A percentile compares a stretch with the other conserved stretches of the same genome.
phyloP scores from a whole-genome alignment of 768 basidiomycete species.

The Russula virescens region DNA sequence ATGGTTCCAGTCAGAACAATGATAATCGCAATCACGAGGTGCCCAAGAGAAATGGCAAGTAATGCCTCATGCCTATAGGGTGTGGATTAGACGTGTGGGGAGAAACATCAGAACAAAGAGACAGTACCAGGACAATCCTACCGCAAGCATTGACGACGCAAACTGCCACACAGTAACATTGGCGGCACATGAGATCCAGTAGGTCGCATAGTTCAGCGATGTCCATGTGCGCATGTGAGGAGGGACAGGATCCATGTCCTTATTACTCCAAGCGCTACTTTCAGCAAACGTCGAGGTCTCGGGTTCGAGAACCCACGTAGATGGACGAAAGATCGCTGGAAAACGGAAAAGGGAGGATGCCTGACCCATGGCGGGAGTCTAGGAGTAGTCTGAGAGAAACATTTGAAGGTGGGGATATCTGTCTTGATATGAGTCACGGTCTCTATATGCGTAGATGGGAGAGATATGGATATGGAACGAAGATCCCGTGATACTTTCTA shows the following conservation, averaged over 20 bases:
- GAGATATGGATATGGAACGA: no score
- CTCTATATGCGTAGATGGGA: no score
- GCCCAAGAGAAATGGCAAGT: conserved; percentile 69
- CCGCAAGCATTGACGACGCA: conserved; percentile 67
- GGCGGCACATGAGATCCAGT: conserved; percentile 40
- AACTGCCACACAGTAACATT: conserved; percentile 44
- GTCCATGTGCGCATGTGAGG: conserved; percentile 57
- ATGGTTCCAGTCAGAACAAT: conserved; percentile 75
- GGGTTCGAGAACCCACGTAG: conserved; percentile 48
- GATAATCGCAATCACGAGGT: conserved; percentile 63
- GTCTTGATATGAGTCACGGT: background rate
- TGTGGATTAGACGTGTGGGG: background rate
- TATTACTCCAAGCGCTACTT: conserved; percentile 57
- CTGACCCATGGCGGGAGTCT: conserved; percentile 1
- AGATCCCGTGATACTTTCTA: no score
- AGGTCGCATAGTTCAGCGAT: conserved; percentile 58
- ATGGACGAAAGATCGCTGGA: conserved; percentile 21
- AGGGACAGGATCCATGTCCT: conserved; percentile 74
- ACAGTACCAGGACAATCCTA: conserved; percentile 61
- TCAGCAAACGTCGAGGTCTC: conserved; percentile 53
- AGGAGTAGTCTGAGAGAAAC: background rate
- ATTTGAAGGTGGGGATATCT: background rate
- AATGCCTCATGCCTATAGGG: conserved; percentile 54
- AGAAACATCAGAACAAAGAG: background rate
- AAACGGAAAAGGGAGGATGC: background rate